phyloP scores from a whole-genome alignment of 2,329 filamentous ascomycete genomes.

The Pezicula carpinea region DNA sequence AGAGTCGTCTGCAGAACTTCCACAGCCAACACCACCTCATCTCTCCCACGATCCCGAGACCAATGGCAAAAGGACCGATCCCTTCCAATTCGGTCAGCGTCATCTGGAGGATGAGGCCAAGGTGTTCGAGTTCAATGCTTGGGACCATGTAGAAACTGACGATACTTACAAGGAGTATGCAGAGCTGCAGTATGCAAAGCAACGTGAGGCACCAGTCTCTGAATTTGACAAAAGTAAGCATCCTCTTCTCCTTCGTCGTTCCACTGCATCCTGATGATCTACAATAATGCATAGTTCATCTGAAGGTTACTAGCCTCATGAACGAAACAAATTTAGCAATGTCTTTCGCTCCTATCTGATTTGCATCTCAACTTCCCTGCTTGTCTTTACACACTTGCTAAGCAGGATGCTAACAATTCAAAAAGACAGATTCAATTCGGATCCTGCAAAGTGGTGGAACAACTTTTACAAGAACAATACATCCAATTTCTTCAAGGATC shows the following conservation, averaged over 20 bases:
- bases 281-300: slow-evolving; percentile 65
- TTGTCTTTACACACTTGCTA: slow-evolving; percentile 7
- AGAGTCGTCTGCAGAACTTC: slow-evolving; percentile 12
- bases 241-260: not conserved
- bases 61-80: slow-evolving; percentile 83
- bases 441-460: slow-evolving; percentile 97
- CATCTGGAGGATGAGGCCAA: slow-evolving; percentile 79
- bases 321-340: slow-evolving; percentile 52
- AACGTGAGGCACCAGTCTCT: slow-evolving; percentile 80
- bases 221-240: slow-evolving; percentile 83
- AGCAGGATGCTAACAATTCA: slow-evolving; percentile 34
- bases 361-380: slow-evolving; percentile 20
- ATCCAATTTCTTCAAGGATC: slow-evolving; percentile 96
- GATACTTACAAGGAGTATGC: slow-evolving; percentile 82
- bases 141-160: slow-evolving; percentile 97
- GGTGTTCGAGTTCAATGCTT: slow-evolving; percentile 96
- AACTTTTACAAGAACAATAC: slow-evolving; percentile 97
- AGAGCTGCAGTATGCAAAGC: slow-evolving; percentile 76
- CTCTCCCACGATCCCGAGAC: slow-evolving; percentile 39
- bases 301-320: slow-evolving; percentile 46
- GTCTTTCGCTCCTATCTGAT: slow-evolving; percentile 76
- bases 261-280: slow-evolving; percentile 46
- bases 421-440: slow-evolving; percentile 76
- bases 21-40: slow-evolving; percentile 20
- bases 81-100: slow-evolving; percentile 93